Evolutionary conservation across 371 early-diverging fungal genomes (phyloP).

Genomic region (Mortierella sp.): DNA sequence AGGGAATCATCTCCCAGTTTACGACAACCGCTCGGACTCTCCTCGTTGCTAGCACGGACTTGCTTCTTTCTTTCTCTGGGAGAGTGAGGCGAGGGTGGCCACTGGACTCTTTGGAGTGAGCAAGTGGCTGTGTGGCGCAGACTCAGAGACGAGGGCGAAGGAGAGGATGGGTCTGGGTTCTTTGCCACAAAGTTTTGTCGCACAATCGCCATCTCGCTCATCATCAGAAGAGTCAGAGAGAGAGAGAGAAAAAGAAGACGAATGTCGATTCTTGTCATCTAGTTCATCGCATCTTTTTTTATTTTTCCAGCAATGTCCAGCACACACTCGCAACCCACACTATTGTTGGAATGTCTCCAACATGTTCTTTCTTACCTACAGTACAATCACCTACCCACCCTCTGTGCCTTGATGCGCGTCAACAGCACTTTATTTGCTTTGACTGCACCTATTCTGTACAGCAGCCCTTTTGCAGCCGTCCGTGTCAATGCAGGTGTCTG

Average conservation of each 20-base stretch:
- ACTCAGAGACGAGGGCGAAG: too few species aligned
- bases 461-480: constrained; percentile 33
- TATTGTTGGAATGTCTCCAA: constrained; percentile 29
- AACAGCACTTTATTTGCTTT: constrained; percentile 38
- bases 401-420: constrained; percentile 34
- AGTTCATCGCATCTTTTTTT: neutral
- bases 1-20: too few species aligned
- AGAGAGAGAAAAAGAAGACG: too few species aligned
- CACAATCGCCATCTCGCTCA: neutral
- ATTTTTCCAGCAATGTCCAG: neutral
- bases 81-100: neutral
- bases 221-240: neutral
- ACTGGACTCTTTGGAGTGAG: too few species aligned
- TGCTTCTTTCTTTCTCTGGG: too few species aligned
- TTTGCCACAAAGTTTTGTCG: neutral
- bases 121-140: too few species aligned
- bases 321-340: constrained; percentile 9
- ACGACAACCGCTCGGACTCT: too few species aligned
- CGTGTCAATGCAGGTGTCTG: constrained; percentile 1
- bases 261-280: too few species aligned
- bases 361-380: constrained; percentile 32
- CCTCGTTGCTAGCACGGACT: too few species aligned
- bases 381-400: constrained; percentile 28
- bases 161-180: too few species aligned
- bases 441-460: constrained; percentile 36